Conservation (phyloP, 768 basidiomycete species). For the Macrolepiota dolichaula region DNA sequence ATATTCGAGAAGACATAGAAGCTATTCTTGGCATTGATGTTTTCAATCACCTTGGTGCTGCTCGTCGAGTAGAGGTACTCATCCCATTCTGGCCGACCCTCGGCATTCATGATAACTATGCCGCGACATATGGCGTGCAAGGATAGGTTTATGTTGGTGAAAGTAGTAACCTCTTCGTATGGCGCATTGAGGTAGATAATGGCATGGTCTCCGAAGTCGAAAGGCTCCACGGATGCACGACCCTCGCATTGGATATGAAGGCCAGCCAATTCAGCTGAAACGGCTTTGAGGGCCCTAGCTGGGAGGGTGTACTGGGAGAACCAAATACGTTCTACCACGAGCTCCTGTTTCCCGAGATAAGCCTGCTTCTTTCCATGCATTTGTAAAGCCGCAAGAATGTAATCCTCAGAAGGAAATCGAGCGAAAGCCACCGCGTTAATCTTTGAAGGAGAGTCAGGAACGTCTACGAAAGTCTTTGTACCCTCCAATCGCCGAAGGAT, state of each 20-base stretch:
- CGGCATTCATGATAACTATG: slow-evolving; percentile 26
- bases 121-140: slow-evolving; percentile 39
- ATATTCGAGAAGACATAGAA: slow-evolving; percentile 32
- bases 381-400: slow-evolving; percentile 16
- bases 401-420: slow-evolving; percentile 29
- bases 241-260: slow-evolving; percentile 10
- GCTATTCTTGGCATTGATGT: slow-evolving; percentile 27
- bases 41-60: slow-evolving; percentile 33
- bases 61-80: slow-evolving; percentile 43
- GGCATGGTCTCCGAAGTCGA: slow-evolving; percentile 21
- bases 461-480: slow-evolving; percentile 35
- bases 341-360: slow-evolving; percentile 32
- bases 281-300: slow-evolving; percentile 25
- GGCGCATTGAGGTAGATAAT: slow-evolving; percentile 37
- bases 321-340: slow-evolving; percentile 37
- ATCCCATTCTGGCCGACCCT: slow-evolving; percentile 38
- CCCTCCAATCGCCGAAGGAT: slow-evolving; percentile 32
- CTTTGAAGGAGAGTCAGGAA: slow-evolving; percentile 27
- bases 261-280: slow-evolving; percentile 18
- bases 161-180: slow-evolving; percentile 25
- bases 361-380: slow-evolving; percentile 27
- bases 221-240: slow-evolving; percentile 12
- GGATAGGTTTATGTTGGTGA: slow-evolving; percentile 32
- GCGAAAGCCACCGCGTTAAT: slow-evolving; percentile 34
- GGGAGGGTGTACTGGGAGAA: slow-evolving; percentile 37